Percentiles rank a stretch among this genome's conserved stretches.
phyloP scores from a whole-genome alignment of 495 filamentous ascomycete genomes.

The Tetracladium marchalianum region DNA sequence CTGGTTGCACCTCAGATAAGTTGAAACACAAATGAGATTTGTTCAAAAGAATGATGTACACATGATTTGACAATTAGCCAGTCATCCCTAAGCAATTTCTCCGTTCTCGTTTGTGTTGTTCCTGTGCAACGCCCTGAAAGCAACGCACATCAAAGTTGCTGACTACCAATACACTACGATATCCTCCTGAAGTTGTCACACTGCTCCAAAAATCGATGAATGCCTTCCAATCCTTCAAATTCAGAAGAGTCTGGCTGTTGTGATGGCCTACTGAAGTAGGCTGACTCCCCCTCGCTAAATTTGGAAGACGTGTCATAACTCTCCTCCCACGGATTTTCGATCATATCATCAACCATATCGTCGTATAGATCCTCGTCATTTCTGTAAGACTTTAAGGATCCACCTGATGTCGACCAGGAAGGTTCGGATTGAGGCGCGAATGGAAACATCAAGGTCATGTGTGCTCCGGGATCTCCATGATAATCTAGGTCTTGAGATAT shows the following conservation, averaged over 20 bases:
- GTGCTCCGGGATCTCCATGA: conserved; percentile 44
- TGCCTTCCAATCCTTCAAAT: conserved; percentile 76
- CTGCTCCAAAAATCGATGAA: conserved; percentile 79
- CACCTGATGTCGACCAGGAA: conserved; percentile 30
- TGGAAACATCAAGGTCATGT: conserved; percentile 74
- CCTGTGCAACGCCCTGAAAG: no score
- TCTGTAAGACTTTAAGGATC: conserved; percentile 32
- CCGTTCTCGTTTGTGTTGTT: no score
- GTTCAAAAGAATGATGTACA: no score
- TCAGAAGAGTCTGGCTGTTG: conserved; percentile 34
- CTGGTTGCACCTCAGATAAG: no score
- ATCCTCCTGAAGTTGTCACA: conserved; percentile 54
- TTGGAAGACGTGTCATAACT: conserved; percentile 41
- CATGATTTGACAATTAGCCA: no score
- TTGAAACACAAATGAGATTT: no score
- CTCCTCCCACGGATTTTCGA: conserved; percentile 39
- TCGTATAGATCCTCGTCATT: conserved; percentile 18
- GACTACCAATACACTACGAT: conserved; percentile 12
- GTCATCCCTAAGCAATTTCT: no score
- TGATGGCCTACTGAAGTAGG: conserved; percentile 31
- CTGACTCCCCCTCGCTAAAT: conserved; percentile 39
- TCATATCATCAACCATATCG: conserved; percentile 29
- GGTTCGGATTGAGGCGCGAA: conserved; percentile 60
- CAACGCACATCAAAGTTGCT: not conserved
- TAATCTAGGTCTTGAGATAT: conserved; percentile 74